Percentiles rank a stretch among this genome's conserved stretches.
phyloP scores from a whole-genome alignment of 768 basidiomycete species.

The Chlorophyllum brunneum region DNA sequence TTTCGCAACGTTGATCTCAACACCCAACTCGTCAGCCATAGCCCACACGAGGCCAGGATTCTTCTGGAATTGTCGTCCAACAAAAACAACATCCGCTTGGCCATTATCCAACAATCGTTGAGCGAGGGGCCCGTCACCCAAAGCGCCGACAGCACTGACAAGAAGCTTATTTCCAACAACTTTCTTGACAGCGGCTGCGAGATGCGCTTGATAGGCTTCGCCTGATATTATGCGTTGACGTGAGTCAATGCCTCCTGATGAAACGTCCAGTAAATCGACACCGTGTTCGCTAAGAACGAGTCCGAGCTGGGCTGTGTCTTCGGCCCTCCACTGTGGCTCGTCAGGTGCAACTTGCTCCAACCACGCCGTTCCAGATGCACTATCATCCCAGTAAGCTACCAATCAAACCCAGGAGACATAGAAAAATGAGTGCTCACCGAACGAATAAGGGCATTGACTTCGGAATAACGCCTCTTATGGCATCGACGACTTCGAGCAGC shows the following conservation, averaged over 20 bases:
- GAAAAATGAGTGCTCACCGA: constrained; percentile 34
- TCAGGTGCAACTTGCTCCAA: constrained; percentile 53
- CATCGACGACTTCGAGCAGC: constrained; percentile 59
- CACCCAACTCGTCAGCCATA: constrained; percentile 34
- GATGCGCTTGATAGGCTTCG: constrained; percentile 51
- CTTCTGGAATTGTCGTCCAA: constrained; percentile 55
- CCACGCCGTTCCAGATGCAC: constrained; percentile 75
- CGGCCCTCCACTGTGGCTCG: constrained; percentile 61
- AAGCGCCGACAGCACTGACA: constrained; percentile 49
- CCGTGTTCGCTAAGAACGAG: constrained; percentile 57
- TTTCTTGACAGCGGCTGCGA: constrained; percentile 50
- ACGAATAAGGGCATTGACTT: constrained; percentile 66
- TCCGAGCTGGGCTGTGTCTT: constrained; percentile 64
- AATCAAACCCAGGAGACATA: neutral
- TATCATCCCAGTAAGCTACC: constrained; percentile 15
- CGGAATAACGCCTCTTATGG: constrained; percentile 57
- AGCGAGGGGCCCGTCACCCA: constrained; percentile 52
- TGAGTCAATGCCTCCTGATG: constrained; percentile 55
- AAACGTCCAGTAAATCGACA: constrained; percentile 75
- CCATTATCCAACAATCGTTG: constrained; percentile 54
- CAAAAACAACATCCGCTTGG: constrained; percentile 55
- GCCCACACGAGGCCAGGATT: constrained; percentile 50
- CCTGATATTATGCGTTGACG: constrained; percentile 33
- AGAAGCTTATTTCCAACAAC: constrained; percentile 34
- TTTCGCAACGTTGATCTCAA: constrained; percentile 15